Evolutionary conservation across 495 filamentous ascomycete genomes (phyloP), one percentile per base, ranked within the genome.

Genomic region (Lasiosphaeria miniovina): DNA sequence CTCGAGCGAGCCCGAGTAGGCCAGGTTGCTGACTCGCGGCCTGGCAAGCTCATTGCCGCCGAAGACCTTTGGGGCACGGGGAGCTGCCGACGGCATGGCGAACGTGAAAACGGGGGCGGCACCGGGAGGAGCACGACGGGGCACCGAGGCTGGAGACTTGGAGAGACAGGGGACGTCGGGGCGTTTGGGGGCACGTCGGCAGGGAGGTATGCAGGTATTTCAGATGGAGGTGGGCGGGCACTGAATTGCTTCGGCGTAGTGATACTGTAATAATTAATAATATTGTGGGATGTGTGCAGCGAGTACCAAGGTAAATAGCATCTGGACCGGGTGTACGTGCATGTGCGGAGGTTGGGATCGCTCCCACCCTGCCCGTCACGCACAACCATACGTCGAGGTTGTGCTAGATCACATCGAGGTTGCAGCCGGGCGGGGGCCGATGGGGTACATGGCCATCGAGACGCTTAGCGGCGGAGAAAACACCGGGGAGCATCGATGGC

Each of bases 31-130:
- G 52, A 46, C 3, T 4, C 49, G 35, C 24, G 64, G 61, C 14
- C 61, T 14, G 5, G 64, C 64, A 53, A 63, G 17, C 48, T 58
- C 58, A 43, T 64, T 54, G 43, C 64, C 64, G 15, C 64, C 64
- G 43, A 67, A 35, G 17, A 63, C 49, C 24, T 24, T 24, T 24
- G 40, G 33, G 35, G 11, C 61, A 11, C 12, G 48, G 8, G 12
- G 56, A 12, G 0, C 34, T 15, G 11, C 35, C 38, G 35, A 53
- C 50, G 14, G 58, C 64, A 67, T 67, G 31, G 31, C 58, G 58
- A 41, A 49, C 52, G 53, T 41, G 49, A 32, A 3, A 8, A 33
- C 34, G 50, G 48, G 34, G 36, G 40, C 11, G 36, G 24, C 24
- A 24, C 24, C 24, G 24, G 24, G 24, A 24, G 24, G 24, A 24